Percentiles rank a stretch among this genome's conserved stretches.
Conservation (phyloP, 768 basidiomycete genomes). For the Trametes sanguinea region DNA sequence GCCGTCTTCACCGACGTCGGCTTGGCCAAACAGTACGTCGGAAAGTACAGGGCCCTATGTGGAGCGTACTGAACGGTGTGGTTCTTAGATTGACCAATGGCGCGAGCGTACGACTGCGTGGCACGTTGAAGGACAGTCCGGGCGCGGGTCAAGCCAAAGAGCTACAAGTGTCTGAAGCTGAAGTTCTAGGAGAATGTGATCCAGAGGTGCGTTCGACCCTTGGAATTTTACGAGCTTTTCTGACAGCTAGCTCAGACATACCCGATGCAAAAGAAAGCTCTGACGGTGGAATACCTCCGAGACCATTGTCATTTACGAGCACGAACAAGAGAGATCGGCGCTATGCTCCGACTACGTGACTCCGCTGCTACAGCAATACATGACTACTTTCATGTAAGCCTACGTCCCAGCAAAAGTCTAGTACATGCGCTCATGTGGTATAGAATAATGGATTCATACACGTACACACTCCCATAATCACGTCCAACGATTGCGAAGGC, state of each 20-base stretch:
- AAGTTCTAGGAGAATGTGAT: constrained; percentile 57
- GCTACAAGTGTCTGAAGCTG: constrained; percentile 48
- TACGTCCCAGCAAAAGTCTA: background rate
- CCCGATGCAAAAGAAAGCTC: constrained; percentile 88
- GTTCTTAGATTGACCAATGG: constrained; percentile 48
- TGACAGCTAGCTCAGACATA: constrained; percentile 56
- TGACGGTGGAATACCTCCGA: constrained; percentile 78
- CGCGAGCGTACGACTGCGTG: constrained; percentile 51
- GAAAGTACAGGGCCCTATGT: background rate
- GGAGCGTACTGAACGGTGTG: background rate
- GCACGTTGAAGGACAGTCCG: constrained; percentile 47
- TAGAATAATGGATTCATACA: constrained; percentile 64
- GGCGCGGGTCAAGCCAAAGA: constrained; percentile 56
- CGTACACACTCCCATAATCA: constrained; percentile 85
- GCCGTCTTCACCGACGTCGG: constrained; percentile 63
- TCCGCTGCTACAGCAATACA: constrained; percentile 56
- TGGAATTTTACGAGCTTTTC: background rate
- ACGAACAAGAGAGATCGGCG: constrained; percentile 68
- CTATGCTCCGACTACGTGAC: constrained; percentile 77
- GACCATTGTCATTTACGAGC: constrained; percentile 88
- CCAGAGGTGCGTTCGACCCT: constrained; percentile 46
- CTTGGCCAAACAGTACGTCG: constrained; percentile 36
- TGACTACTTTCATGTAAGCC: constrained; percentile 70
- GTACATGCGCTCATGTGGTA: background rate
- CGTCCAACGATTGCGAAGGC: constrained; percentile 93